Percentiles rank a stretch among this genome's conserved stretches.
These are phyloP conservation scores for Sporothrix variecibatus DNA, from an alignment of 2,329 filamentous ascomycete genomes.

Conservation along the genomic window DNA sequence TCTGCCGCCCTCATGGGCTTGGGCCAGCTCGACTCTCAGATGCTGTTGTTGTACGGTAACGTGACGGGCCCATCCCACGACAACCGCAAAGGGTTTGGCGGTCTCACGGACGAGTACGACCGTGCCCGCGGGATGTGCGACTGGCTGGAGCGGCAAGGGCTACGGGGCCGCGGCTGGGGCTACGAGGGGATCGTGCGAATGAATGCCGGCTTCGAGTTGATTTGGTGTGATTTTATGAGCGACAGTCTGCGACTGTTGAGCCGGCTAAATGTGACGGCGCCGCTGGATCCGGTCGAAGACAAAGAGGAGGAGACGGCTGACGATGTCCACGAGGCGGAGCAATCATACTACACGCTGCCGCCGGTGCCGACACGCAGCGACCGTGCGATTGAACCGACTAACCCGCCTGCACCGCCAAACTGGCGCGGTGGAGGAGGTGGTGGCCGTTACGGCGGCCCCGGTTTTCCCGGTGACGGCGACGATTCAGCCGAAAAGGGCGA, in stretches of 20 bases:
- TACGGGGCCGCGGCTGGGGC: conserved; percentile 50
- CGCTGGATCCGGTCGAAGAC: conserved; percentile 33
- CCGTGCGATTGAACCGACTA: conserved; percentile 39
- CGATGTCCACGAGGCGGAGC: conserved; percentile 5
- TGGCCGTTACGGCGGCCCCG: conserved; percentile 17
- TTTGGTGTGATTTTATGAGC: conserved; percentile 54
- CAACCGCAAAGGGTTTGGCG: conserved; percentile 23
- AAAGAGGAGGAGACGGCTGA: neutral
- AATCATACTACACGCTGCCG: conserved; percentile 42
- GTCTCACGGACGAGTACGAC: conserved; percentile 49
- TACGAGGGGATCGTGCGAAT: conserved; percentile 54
- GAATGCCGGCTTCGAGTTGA: conserved; percentile 55
- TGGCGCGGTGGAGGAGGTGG: conserved; percentile 35
- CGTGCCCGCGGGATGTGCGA: conserved; percentile 50
- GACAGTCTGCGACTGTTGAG: conserved; percentile 46
- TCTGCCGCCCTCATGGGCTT: conserved; percentile 50
- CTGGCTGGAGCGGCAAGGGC: conserved; percentile 44
- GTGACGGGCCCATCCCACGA: conserved; percentile 40
- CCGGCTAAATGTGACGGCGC: conserved; percentile 50
- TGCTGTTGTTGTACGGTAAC: conserved; percentile 53
- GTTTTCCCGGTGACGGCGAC: neutral
- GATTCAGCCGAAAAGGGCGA: conserved; percentile 37
- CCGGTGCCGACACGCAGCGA: conserved; percentile 42
- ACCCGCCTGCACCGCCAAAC: conserved; percentile 42
- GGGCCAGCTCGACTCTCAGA: conserved; percentile 51